Conservation (phyloP, 2,329 filamentous ascomycete species). For the Fusarium virguliforme region DNA sequence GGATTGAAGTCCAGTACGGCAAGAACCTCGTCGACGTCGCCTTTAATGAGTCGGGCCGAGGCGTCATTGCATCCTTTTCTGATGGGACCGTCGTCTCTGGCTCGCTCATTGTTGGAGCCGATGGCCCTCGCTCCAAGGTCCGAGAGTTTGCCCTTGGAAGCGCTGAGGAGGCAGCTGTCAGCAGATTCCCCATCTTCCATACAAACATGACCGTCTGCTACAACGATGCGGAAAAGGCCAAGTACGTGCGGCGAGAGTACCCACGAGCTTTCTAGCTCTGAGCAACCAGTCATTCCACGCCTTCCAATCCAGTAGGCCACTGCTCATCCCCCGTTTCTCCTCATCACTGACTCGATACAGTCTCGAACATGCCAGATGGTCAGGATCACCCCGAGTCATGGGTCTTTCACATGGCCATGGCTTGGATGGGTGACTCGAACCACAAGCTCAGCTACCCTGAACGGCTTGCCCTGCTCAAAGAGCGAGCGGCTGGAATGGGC, state of each 20-base stretch:
- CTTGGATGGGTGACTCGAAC: conserved; percentile 41
- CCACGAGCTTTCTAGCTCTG: conserved; percentile 44
- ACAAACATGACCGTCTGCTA: conserved; percentile 49
- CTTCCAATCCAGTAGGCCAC: conserved; percentile 43
- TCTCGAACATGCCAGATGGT: conserved; percentile 46
- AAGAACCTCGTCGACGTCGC: conserved; percentile 41
- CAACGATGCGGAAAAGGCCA: conserved; percentile 44
- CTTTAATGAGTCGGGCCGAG: conserved; percentile 39
- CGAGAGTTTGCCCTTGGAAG: conserved; percentile 44
- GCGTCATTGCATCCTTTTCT: conserved; percentile 34
- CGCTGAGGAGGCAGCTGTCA: conserved; percentile 37
- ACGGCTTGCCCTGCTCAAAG: conserved; percentile 43
- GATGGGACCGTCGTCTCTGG: conserved; percentile 32
- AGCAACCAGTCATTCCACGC: conserved; percentile 46
- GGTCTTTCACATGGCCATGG: conserved; percentile 50
- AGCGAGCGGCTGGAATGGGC: conserved; percentile 38
- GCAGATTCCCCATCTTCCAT: conserved; percentile 48
- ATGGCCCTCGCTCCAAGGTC: conserved; percentile 42
- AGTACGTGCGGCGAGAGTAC: conserved; percentile 35
- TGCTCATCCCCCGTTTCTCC: too few species aligned
- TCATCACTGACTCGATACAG: conserved; percentile 5
- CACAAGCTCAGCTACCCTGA: conserved; percentile 39
- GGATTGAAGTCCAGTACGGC: conserved; percentile 41
- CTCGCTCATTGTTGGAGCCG: conserved; percentile 42
- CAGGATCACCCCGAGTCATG: conserved; percentile 43